Percentiles rank a stretch among this genome's conserved stretches.
These are phyloP conservation scores for Ogataea nakhonphanomensis DNA, from an alignment of 805 yeast genomes.

Conservation along the genomic window DNA sequence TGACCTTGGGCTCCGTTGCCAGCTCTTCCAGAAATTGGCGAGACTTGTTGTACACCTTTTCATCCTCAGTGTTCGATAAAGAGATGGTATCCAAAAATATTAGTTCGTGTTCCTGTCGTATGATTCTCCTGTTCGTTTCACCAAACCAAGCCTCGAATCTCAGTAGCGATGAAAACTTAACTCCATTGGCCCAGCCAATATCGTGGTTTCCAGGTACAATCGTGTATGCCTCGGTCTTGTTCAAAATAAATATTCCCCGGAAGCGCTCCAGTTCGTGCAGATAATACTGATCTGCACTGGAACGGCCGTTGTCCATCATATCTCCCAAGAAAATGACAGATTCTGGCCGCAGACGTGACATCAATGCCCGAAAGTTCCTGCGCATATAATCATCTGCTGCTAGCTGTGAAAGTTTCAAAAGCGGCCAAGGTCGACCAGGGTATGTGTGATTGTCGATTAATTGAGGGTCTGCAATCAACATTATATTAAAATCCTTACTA, in stretches of 20 bases:
- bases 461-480: conserved; percentile 89
- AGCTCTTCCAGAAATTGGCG: conserved; percentile 47
- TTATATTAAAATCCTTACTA: conserved; percentile 13
- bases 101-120: conserved; percentile 68
- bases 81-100: conserved; percentile 83
- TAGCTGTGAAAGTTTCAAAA: conserved; percentile 51
- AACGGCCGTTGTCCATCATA: conserved; percentile 91
- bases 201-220: conserved; percentile 91
- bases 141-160: conserved; percentile 78
- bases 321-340: conserved; percentile 83
- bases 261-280: conserved; percentile 64
- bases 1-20: conserved; percentile 25
- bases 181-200: conserved; percentile 83
- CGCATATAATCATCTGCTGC: conserved; percentile 77
- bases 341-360: conserved; percentile 71
- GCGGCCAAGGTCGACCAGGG: conserved; percentile 54
- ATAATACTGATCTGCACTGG: conserved; percentile 69
- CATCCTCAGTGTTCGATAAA: conserved; percentile 54
- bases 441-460: conserved; percentile 86
- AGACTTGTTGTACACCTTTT: conserved; percentile 45
- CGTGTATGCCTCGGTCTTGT: conserved; percentile 40
- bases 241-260: conserved; percentile 51
- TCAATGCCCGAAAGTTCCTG: conserved; percentile 57
- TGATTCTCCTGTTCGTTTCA: conserved; percentile 48
- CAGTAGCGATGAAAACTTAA: conserved; percentile 50